Base-by-base conservation (phyloP, 352 stramenopile species). In the Globisporangium iwayamae region DNA sequence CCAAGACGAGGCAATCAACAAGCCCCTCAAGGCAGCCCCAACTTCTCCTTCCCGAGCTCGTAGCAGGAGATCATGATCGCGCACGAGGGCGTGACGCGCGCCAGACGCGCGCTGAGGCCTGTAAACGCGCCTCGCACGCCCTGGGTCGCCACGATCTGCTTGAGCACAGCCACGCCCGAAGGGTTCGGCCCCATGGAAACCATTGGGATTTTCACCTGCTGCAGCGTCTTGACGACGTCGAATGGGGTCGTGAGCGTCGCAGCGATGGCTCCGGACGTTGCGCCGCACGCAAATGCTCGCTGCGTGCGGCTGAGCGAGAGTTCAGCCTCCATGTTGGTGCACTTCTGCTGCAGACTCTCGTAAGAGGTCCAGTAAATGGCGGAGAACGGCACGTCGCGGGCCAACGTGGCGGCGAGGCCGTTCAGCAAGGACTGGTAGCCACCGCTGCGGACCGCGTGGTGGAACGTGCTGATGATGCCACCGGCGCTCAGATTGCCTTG, bases 151-250 rank as follows among this genome's bases (percentile, higher is more conserved):
- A 89, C 62, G 20, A 93, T 72, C 62, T 86, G 74, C 56, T 69
- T 62, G 32, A 93, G 70, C 32, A 91, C 63, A 32, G 62, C 22
- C 20, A 66, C 56, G 2, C 75, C 79, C 2, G 79, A 84, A 11
- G 69, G 63, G 6, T 75, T 63, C n/a, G 70, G 69, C 50, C 69
- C 68, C 56, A 83, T 59, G 7, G 22, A 38, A 16, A 62, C 67
- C 13, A 66, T 67, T 3, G 56, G 46, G 62, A 77, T 73, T 34
- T 78, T 71, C 30, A 96, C 85, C 65, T 96, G 89, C 63, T 91
- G 78, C 28, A 97, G 74, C 34, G 96, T 98, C 74, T 99, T 99
- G 48, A 98, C 85, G 48, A 98, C 92, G 73, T 98, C 96, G 62
- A 98, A 97, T 1, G 96, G 96, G 6, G 94, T 98, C 39, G 96